A percentile compares a stretch with the other conserved stretches of the same genome.
These are phyloP conservation scores for Ogataea polymorpha DNA, from an alignment of 805 yeast species.

Conservation along the genomic window DNA sequence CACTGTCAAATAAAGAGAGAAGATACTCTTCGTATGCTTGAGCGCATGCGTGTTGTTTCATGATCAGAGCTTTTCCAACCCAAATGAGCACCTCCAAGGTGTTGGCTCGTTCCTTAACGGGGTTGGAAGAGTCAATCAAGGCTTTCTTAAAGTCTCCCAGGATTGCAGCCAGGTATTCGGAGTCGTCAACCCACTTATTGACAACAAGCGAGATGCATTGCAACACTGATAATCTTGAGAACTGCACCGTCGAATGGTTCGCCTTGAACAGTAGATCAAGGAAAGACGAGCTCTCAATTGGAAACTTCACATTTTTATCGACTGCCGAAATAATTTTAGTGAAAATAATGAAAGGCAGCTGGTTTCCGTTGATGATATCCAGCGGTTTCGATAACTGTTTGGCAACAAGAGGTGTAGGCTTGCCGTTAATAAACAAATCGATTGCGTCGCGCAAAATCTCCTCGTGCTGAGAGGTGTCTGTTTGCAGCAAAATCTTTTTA, in stretches of 20 bases:
- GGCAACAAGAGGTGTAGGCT: constrained; percentile 13
- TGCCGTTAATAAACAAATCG: constrained; percentile 34
- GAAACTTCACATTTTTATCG: constrained; percentile 40
- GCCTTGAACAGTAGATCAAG: constrained; percentile 16
- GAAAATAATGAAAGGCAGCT: constrained; percentile 38
- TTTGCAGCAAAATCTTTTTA: constrained; percentile 39
- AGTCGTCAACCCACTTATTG: constrained; percentile 49
- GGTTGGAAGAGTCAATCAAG: background rate
- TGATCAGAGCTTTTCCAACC: constrained; percentile 67
- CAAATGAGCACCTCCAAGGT: constrained; percentile 60
- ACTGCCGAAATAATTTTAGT: constrained; percentile 50
- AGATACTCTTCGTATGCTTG: constrained; percentile 33
- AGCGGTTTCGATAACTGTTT: constrained; percentile 16
- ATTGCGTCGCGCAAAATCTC: constrained; percentile 38
- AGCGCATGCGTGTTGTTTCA: constrained; percentile 49
- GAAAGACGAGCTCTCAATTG: constrained; percentile 17
- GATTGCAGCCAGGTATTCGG: constrained; percentile 13
- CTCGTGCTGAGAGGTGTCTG: constrained; percentile 45
- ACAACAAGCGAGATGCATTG: constrained; percentile 51
- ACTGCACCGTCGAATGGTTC: constrained; percentile 22
- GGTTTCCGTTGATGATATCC: constrained; percentile 27
- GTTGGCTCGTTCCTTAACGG: constrained; percentile 16
- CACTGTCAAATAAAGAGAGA: constrained; percentile 35
- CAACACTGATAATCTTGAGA: constrained; percentile 51
- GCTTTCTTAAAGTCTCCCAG: constrained; percentile 5